Base-by-base conservation (phyloP, 805 yeast species). In the Hanseniaspora occidentalis region DNA sequence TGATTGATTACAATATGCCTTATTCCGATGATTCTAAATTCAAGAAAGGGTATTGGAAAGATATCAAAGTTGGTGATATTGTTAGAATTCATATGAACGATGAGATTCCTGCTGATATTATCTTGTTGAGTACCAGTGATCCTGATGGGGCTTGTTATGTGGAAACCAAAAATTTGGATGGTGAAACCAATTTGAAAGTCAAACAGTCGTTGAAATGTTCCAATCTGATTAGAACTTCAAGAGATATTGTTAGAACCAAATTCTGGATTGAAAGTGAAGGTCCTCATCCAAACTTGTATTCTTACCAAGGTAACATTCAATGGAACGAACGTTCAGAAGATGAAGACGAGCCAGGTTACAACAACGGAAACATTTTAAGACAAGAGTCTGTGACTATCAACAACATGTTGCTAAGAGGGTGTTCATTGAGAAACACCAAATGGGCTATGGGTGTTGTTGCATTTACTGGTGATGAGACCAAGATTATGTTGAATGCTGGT, bases 221-320 rank as follows among this genome's bases (percentile, higher is more conserved):
- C 27, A 61, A 72, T 13, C 65, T 61, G 25, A 65, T 73, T 13
- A 62, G 67, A 44, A 71, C 66, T 39, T 61, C 72, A 1, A 61
- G 65, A 44, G 78, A 74, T 48, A 52, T 72, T 31, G 64, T 69
- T 6, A 65, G 67, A 50, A 61, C 73, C 39, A 68, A 67, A 46
- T 80, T 80, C 49, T 73, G 79, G 72, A 61, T 82, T n/a, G 84
- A 82, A 48, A 73, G 82, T 63, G 92, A 83, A 61, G 89, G 86
- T 6, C 94, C 94, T 13, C 85, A 82, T 57, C 71, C 86, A 1
- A 81, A 80, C 53, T 63, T 83, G 47, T 83, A 83, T 57, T 69
- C 77, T 33, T 83, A 81, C 51, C 83, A 80, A 55, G 94, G 92
- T 47, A 79, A 77, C 49, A 51, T 79, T 46, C 72, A 69, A 47